phyloP scores from a whole-genome alignment of 2,329 filamentous ascomycete species.

The Ophiostoma populinum region DNA sequence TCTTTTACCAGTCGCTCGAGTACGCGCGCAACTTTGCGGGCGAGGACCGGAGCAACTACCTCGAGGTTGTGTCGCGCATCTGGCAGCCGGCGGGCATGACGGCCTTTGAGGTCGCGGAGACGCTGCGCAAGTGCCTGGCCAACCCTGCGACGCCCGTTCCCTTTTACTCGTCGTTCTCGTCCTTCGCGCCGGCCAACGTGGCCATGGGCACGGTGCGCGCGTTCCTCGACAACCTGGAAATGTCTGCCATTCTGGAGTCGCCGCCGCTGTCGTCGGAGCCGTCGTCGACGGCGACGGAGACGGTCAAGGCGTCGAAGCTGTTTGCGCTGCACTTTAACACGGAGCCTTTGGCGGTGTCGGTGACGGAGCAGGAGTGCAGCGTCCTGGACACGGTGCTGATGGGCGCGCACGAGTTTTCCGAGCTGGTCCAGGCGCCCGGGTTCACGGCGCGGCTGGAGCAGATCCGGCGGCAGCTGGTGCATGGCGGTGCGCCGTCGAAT shows the following conservation, averaged over 20 bases:
- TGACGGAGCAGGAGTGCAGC: conserved; percentile 19
- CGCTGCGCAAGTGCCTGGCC: conserved; percentile 14
- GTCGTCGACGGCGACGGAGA: conserved; percentile 15
- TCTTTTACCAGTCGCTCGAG: conserved; percentile 30
- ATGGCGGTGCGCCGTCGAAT: conserved; percentile 18
- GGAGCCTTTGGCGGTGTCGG: conserved; percentile 12
- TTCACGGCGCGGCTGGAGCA: conserved; percentile 16
- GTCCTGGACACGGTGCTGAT: conserved; percentile 22
- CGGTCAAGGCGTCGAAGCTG: conserved; percentile 24
- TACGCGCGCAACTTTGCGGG: conserved; percentile 25
- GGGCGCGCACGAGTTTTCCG: conserved; percentile 14
- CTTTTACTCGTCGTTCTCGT: conserved; percentile 11
- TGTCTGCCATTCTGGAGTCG: conserved; percentile 20
- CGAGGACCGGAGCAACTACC: conserved; percentile 22
- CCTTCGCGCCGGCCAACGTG: conserved; percentile 17
- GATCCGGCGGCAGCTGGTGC: conserved; percentile 19
- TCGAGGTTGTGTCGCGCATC: conserved; percentile 25
- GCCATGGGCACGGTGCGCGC: conserved; percentile 25
- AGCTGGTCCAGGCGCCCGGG: conserved; percentile 11
- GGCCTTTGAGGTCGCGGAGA: conserved; percentile 15
- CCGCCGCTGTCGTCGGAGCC: not conserved
- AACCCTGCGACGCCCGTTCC: conserved; percentile 7
- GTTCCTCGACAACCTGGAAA: conserved; percentile 37
- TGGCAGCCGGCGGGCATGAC: conserved; percentile 28
- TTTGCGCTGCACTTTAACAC: conserved; percentile 23